These are phyloP conservation scores for Rosa chinensis DNA, from an alignment of 306 rosid species.

Conservation along the genomic window DNA sequence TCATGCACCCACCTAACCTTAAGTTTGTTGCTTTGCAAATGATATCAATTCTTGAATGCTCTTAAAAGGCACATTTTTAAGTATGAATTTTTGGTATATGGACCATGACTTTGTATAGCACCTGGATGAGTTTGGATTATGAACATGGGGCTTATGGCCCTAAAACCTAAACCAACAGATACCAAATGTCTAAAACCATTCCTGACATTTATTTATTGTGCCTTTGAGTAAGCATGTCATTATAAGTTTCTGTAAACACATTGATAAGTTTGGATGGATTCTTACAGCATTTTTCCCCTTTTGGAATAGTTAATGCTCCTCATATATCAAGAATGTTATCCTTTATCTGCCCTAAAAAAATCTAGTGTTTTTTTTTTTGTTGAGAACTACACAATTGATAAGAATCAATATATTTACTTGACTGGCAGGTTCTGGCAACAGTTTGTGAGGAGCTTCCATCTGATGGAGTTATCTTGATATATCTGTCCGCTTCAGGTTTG, in stretches of 20 bases:
- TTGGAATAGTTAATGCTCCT: background rate
- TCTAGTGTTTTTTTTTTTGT: background rate
- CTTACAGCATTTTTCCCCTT: background rate
- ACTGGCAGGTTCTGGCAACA: constrained; percentile 85
- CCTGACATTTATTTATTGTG: background rate
- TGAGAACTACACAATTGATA: background rate
- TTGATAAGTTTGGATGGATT: background rate
- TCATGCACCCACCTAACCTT: background rate
- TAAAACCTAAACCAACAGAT: background rate
- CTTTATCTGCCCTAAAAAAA: background rate
- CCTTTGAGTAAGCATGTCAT: background rate
- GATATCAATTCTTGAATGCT: background rate
- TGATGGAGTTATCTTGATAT: constrained; percentile 86
- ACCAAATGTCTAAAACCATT: background rate
- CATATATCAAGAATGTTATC: background rate
- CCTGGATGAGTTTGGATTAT: background rate
- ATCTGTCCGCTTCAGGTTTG: constrained; percentile 92
- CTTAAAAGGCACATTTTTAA: background rate
- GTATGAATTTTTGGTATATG: background rate
- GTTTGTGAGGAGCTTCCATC: constrained; percentile 93
- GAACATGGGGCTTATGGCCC: background rate
- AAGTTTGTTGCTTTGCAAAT: background rate
- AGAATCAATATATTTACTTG: background rate
- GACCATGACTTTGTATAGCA: background rate
- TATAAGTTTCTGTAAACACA: background rate